Evolutionary conservation across 2,329 filamentous ascomycete species (phyloP), one percentile per base, ranked within the genome.

Genomic region (Scedosporium apiospermum): DNA sequence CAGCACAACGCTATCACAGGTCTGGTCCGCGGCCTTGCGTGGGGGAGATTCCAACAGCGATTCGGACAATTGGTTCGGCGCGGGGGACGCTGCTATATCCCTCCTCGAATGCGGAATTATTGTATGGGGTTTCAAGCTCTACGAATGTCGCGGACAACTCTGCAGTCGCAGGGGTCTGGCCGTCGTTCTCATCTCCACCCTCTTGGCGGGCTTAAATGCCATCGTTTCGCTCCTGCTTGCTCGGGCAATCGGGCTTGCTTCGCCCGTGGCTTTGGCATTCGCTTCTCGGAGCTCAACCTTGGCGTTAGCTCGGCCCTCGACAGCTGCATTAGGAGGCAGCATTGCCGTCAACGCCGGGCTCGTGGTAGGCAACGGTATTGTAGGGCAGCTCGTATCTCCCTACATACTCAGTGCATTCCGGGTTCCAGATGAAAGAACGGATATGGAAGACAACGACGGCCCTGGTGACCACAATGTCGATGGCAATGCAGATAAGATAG

Each of bases 51-150:
- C 65, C 69, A 12, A 62, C 65, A 0, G 23, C 59, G 2, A 68
- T 49, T 21, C 21, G n/a, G 70, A 30, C 65, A 63, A 3, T 1
- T 75, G 73, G 71, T 76, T 77, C 60, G 79, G 78, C 2, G 80
- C 80, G 0, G 80, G 80, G 7, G 80, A 82, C 64, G 68, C 77
- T 3, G 80, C 80, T 0, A 72, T 77, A 1, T 77, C 79, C 0
- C 68, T 82, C 3, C 77, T 83, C 3, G 78, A 82, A 66, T 75
- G 77, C 3, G 80, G 80, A 10, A 80, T 83, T 26, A 73, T 82
- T 2, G 73, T 76, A 3, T 83, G 80, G 80, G 80, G 80, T 0
- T 76, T 83, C 65, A 83, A 82, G 69, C 72, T 83, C 3, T 81
- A 77, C 66, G 79, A 81, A 65, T 81, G 78, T 68, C 78, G 79